Base-by-base conservation (phyloP, 441 rosid species). In the Metrosideros polymorpha region DNA sequence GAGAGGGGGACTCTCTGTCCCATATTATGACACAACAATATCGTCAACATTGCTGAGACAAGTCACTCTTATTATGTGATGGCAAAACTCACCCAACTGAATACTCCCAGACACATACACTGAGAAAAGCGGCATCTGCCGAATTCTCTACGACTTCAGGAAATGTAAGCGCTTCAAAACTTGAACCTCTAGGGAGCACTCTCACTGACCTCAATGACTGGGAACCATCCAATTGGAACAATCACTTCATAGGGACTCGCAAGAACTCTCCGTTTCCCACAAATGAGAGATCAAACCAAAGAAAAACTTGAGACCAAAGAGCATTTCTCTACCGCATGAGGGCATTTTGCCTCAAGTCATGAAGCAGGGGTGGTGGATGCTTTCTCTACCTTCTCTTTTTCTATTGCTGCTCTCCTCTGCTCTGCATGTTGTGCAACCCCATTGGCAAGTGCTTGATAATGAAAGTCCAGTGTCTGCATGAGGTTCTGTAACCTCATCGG, bases 371-470 rank as follows among this genome's bases (percentile, higher is more conserved):
- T 89, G 27, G 95, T 89, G 0, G 98, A 86, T 85, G 94, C 94
- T 89, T 94, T 94, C 91, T 94, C 97, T 91, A 91, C 83, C 90
- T 92, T 93, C 90, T 94, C 98, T 91, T 96, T 98, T 53, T 93
- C 97, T 56, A 96, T 96, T 93, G 93, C 99, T 19, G 88, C 93
- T 90, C 98, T 93, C 90, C 99, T 96, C 89, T 91, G 94, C 85
- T 96, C 98, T n/a, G 99, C 96, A 90, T 95, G 99, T 91, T 94
- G 97, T 32, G 97, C 99, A 85, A 98, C 92, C 53, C 93, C 94
- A 86, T 92, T 93, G 55, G 99, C 99, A 45, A 96, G 93, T 15
- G 97, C 99, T 88, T 96, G 96, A 89, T 95, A 93, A 90, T 92
- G 98, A 61, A 93, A 92, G 89, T 96, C 99, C 50, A 98, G 94